phyloP scores from a whole-genome alignment of 2,329 filamentous ascomycete species.

The Fusarium xyrophilum region DNA sequence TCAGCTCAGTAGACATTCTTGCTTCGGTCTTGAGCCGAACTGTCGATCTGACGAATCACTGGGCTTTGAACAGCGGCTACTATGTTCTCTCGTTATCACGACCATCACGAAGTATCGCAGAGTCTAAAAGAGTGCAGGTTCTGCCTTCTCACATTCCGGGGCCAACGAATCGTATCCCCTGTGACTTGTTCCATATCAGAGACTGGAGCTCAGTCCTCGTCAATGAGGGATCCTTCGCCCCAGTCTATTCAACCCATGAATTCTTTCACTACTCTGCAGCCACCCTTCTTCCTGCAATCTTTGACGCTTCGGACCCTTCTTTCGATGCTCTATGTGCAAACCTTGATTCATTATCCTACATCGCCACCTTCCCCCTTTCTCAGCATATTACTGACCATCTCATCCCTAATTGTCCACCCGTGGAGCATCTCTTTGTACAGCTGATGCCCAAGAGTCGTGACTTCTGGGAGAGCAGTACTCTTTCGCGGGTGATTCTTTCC shows the following conservation, averaged over 20 bases:
- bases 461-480: conserved; percentile 48
- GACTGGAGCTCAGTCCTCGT: conserved; percentile 71
- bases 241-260: conserved; percentile 73
- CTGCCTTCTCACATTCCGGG: conserved; percentile 23
- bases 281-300: conserved; percentile 63
- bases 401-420: conserved; percentile 54
- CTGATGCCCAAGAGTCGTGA: conserved; percentile 50
- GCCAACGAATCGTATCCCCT: conserved; percentile 35
- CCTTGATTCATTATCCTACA: conserved; percentile 62
- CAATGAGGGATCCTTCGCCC: conserved; percentile 79
- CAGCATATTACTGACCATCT: conserved; percentile 63
- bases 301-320: conserved; percentile 51
- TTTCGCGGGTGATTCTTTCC: conserved; percentile 50
- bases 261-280: conserved; percentile 71
- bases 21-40: conserved; percentile 65
- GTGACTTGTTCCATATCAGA: conserved; percentile 62
- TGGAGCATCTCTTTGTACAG: conserved; percentile 64
- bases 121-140: not conserved
- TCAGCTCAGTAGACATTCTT: conserved; percentile 68
- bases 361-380: conserved; percentile 71
- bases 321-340: conserved; percentile 48
- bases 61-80: conserved; percentile 68
- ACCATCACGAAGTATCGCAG: not conserved
- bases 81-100: conserved; percentile 64
- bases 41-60: conserved; percentile 64